phyloP scores from a whole-genome alignment of 2,329 filamentous ascomycete species.

The Zymoseptoria crescenta region DNA sequence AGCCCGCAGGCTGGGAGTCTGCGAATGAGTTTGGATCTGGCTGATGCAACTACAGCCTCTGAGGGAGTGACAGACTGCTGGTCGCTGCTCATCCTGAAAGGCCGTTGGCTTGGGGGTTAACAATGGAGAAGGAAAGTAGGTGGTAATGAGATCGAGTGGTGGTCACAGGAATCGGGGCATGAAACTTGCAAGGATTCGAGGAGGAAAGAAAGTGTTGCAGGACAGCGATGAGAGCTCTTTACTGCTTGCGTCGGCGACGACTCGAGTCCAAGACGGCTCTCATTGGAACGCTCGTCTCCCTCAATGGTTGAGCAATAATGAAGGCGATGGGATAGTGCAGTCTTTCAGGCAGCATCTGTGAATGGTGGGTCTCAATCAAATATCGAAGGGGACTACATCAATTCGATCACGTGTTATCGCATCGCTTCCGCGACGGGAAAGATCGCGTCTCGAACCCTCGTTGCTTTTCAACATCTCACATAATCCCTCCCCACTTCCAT shows the following conservation, averaged over 20 bases:
- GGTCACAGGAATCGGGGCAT: too few species aligned
- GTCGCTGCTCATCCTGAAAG: background rate
- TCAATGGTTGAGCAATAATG: too few species aligned
- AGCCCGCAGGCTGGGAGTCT: slow-evolving; percentile 35
- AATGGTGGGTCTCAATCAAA: too few species aligned
- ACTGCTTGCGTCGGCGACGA: too few species aligned
- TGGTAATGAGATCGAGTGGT: background rate
- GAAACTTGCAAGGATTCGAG: too few species aligned
- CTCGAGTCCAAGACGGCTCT: too few species aligned
- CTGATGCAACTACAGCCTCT: slow-evolving; percentile 21
- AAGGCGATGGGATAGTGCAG: too few species aligned
- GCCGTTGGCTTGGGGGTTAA: background rate
- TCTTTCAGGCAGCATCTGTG: too few species aligned
- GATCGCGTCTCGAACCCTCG: background rate
- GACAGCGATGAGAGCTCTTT: too few species aligned
- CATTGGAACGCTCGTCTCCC: too few species aligned
- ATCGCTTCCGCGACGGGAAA: background rate
- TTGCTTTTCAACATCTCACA: background rate
- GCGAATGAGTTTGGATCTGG: slow-evolving; percentile 30
- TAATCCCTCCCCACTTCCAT: background rate
- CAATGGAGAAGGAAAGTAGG: background rate
- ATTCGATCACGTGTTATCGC: background rate
- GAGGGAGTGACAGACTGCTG: slow-evolving; percentile 30
- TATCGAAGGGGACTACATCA: background rate
- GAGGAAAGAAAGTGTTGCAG: too few species aligned